Percentiles rank a stretch among this genome's conserved stretches.
These are phyloP conservation scores for Vicia faba DNA, from an alignment of 306 rosid genomes.

Conservation along the genomic window DNA sequence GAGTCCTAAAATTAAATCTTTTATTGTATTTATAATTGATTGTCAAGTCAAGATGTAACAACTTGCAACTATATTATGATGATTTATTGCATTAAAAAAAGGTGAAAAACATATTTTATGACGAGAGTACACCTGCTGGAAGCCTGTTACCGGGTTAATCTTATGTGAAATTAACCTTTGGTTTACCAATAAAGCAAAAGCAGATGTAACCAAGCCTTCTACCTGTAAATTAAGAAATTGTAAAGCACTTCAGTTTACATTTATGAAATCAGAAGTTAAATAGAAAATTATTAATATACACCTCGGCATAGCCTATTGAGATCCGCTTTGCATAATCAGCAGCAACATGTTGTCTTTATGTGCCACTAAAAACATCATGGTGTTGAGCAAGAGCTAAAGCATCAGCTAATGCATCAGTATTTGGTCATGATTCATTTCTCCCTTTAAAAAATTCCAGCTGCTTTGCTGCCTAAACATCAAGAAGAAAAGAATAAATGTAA, in stretches of 20 bases:
- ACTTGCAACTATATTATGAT: conserved; percentile 4
- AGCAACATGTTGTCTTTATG: conserved; percentile 83
- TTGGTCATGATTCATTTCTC: too few relatives aligned
- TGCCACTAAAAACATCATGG: conserved; percentile 93
- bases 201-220: conserved; percentile 68
- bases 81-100: background rate
- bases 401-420: conserved; percentile 74
- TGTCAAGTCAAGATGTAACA: background rate
- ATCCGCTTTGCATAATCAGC: conserved; percentile 75
- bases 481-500: too few relatives aligned
- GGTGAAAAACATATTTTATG: conserved; percentile 15
- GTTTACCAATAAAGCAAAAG: conserved; percentile 63
- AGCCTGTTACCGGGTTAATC: conserved; percentile 41
- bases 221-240: conserved; percentile 52
- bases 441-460: too few relatives aligned
- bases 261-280: conserved; percentile 28
- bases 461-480: too few relatives aligned
- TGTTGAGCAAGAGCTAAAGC: conserved; percentile 90
- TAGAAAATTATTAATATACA: conserved; percentile 34
- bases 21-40: conserved; percentile 6
- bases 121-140: conserved; percentile 59
- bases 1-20: conserved; percentile 1
- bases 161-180: conserved; percentile 41
- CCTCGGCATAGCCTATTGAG: conserved; percentile 55
- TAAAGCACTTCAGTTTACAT: conserved; percentile 30